These are phyloP conservation scores for Tubosaeta brunneosetosa DNA, from an alignment of 768 basidiomycete species.

Conservation along the genomic window DNA sequence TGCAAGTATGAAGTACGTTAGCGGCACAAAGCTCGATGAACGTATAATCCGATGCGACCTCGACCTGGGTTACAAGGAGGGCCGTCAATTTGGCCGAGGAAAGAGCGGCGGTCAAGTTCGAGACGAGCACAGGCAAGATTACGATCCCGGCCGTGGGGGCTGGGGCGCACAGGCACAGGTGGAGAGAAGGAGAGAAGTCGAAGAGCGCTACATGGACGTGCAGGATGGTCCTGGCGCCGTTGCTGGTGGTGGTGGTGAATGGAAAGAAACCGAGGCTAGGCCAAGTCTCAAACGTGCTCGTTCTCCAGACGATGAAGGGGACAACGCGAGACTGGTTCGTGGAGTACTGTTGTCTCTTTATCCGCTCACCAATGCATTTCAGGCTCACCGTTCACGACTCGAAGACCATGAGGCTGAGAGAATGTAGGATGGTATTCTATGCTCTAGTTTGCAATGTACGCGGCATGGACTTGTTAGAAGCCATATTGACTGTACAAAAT, in stretches of 20 bases:
- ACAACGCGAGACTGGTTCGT: conserved; percentile 52
- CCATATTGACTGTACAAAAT: conserved; percentile 12
- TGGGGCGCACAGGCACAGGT: conserved; percentile 89
- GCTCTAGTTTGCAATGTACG: conserved; percentile 20
- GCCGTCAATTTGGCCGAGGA: conserved; percentile 94
- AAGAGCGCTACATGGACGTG: conserved; percentile 81
- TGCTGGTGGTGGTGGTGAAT: conserved; percentile 80
- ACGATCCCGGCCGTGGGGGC: conserved; percentile 92
- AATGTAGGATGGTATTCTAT: conserved; percentile 45
- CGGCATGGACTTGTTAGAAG: conserved; percentile 14
- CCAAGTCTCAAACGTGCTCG: conserved; percentile 59
- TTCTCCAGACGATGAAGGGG: conserved; percentile 76
- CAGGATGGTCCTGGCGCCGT: conserved; percentile 77
- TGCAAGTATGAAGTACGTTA: conserved; percentile 88
- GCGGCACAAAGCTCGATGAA: conserved; percentile 98
- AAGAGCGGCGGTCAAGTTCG: conserved; percentile 96
- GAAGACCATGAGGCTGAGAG: conserved; percentile 66
- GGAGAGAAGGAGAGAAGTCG: conserved; percentile 74
- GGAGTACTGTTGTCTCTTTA: not conserved
- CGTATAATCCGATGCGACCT: conserved; percentile 97
- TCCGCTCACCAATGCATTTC: conserved; percentile 6
- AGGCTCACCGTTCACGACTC: conserved; percentile 58
- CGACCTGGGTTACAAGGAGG: conserved; percentile 94
- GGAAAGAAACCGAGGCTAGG: conserved; percentile 63
- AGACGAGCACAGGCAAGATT: conserved; percentile 96